phyloP scores from a whole-genome alignment of 352 stramenopile species.

The Phytophthora tubulina region DNA sequence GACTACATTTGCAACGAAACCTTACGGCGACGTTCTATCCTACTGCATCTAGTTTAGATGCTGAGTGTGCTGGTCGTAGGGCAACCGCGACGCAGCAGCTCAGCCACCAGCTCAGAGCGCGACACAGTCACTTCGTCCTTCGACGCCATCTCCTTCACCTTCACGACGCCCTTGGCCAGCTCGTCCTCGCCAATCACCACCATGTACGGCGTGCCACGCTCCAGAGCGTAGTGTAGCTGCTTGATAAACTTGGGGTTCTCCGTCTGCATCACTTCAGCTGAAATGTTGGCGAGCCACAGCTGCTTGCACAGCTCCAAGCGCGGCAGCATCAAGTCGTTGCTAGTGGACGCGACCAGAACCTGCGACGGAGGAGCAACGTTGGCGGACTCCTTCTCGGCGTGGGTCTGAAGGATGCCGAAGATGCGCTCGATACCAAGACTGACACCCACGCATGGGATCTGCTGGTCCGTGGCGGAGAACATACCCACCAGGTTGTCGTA shows the following conservation, averaged over 20 bases:
- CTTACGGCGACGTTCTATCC: conserved; percentile 20
- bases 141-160: conserved; percentile 96
- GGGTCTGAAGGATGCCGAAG: conserved; percentile 97
- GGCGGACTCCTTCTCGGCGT: conserved; percentile 76
- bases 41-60: conserved; percentile 50
- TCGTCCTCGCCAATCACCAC: conserved; percentile 98
- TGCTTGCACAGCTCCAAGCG: conserved; percentile 84
- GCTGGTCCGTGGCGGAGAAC: conserved; percentile 94
- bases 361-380: conserved; percentile 65
- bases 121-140: conserved; percentile 91
- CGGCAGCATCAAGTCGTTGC: conserved; percentile 64
- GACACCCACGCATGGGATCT: conserved; percentile 98
- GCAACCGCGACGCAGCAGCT: conserved; percentile 78
- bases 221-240: conserved; percentile 96
- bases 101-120: conserved; percentile 77
- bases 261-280: conserved; percentile 96
- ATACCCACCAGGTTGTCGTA: conserved; percentile 99
- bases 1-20: conserved; percentile 27
- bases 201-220: conserved; percentile 97
- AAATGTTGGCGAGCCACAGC: conserved; percentile 93
- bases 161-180: conserved; percentile 93
- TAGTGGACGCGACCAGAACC: conserved; percentile 96
- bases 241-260: conserved; percentile 98
- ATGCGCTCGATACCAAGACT: conserved; percentile 99
- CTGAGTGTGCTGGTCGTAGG: conserved; percentile 74